Evolutionary conservation across 1,139 yeast species (phyloP), one percentile per base, ranked within the genome.

Genomic region (Geotrichum histeridarum): DNA sequence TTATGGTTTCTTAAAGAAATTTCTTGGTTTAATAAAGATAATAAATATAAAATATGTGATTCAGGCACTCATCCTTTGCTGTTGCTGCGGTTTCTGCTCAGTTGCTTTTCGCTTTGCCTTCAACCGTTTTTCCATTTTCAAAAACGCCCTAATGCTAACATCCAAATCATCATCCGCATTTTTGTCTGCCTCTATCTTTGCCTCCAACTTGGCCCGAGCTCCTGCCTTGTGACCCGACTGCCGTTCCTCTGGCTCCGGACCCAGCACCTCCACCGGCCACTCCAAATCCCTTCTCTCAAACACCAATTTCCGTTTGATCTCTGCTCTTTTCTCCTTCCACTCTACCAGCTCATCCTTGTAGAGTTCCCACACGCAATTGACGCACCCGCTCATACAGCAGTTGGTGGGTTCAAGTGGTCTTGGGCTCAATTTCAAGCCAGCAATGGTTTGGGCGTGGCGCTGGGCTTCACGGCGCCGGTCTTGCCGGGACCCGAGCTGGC

Each of bases 311-410:
- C 38, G 37, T n/a, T 41, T 37, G 17, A 49, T 46, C 42, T 55
- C 47, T 27, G 48, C 27, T 6, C 50, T 32, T 15, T 42, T 54
- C 18, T 47, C 67, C 63, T 82, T 80, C 96, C 96, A 93, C 31
- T 89, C 90, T 60, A 82, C 83, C 50, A 91, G 65, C 67, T 93
- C 98, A 54, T 91, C 97, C 62, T 86, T 84, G 68, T 81, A 93
- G 55, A 87, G 73, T 63, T 91, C 97, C 98, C 98, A 93, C 1
- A 93, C 98, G 70, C 99, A 93, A 69, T 91, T 88, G 42, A 89
- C 82, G 69, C 99, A 93, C 1, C 99, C 99, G 60, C 95, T 84
- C 96, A 90, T 90, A 69, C 99, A 93, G 69, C 99, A 93, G 68
- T 91, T 90, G 64, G 90, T 95, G 1, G 98, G 98, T 64, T 89